Percentiles rank a stretch among this genome's conserved stretches.
phyloP scores from a whole-genome alignment of 164 flowering plant species.

The Berberis thunbergii region DNA sequence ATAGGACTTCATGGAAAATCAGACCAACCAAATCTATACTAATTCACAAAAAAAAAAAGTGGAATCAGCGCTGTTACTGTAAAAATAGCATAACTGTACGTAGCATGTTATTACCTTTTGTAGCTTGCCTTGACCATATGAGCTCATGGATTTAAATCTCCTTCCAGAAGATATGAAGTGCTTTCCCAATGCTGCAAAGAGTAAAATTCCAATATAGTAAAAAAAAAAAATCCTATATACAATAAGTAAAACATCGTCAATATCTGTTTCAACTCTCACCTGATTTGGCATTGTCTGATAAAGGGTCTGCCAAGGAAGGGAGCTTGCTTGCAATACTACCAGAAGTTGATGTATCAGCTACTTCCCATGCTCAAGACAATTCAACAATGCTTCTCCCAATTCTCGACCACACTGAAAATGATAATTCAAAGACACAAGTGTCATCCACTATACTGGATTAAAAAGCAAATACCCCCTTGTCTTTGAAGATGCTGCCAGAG shows the following conservation, averaged over 20 bases:
- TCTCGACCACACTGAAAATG: slow-evolving; percentile 81
- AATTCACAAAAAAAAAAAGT: neutral
- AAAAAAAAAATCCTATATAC: no score
- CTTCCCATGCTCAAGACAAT: slow-evolving; percentile 88
- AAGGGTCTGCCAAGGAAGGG: slow-evolving; percentile 39
- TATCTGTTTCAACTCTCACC: slow-evolving; percentile 33
- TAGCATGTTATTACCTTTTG: slow-evolving; percentile 48
- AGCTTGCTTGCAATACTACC: slow-evolving; percentile 46
- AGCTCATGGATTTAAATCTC: slow-evolving; percentile 90
- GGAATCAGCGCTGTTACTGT: no score
- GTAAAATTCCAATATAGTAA: neutral
- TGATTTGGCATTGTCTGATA: slow-evolving; percentile 51
- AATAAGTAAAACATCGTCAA: no score
- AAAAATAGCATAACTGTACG: neutral
- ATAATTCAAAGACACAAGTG: no score
- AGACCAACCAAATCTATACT: neutral
- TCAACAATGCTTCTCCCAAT: slow-evolving; percentile 65
- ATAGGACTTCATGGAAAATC: neutral
- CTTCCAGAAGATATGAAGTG: slow-evolving; percentile 79
- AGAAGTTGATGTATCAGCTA: slow-evolving; percentile 75
- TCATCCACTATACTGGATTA: no score
- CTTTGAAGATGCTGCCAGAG: neutral
- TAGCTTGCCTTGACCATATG: slow-evolving; percentile 87
- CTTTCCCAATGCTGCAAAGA: slow-evolving; percentile 66
- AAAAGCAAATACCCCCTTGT: no score